phyloP scores from a whole-genome alignment of 1,284 basidiomycete genomes.

The Coniferiporia sulphurascens region DNA sequence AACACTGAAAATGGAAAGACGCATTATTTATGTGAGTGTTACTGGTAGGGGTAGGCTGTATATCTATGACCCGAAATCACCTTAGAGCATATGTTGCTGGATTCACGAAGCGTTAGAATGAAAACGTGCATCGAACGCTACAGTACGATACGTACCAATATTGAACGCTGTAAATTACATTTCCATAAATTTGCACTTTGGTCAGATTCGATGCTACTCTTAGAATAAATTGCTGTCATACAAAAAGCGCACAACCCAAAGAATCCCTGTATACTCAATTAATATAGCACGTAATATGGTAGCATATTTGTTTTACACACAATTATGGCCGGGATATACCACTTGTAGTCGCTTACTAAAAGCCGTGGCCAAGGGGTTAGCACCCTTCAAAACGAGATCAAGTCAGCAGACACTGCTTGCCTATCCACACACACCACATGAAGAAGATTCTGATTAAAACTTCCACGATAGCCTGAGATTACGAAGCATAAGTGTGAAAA shows the following conservation, averaged over 20 bases:
- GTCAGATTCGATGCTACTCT: not conserved
- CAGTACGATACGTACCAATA: not conserved
- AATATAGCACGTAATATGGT: not conserved
- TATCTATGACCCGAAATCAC: not conserved
- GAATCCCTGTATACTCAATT: not conserved
- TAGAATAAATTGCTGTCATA: not conserved
- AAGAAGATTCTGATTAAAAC: not conserved
- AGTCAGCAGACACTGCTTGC: not conserved
- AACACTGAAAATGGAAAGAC: not conserved
- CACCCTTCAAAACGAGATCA: not conserved
- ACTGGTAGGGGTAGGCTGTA: not conserved
- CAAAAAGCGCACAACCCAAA: not conserved
- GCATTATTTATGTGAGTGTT: not conserved
- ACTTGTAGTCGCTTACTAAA: not conserved
- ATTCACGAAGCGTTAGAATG: not conserved
- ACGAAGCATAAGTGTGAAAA: not conserved
- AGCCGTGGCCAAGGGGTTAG: not conserved
- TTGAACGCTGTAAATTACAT: not conserved
- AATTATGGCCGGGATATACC: not conserved
- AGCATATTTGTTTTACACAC: not conserved
- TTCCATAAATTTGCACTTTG: not conserved
- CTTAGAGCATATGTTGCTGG: not conserved
- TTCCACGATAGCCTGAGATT: not conserved
- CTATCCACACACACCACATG: slow-evolving; percentile 5
- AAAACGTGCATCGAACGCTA: not conserved